Evolutionary conservation across 805 yeast genomes (phyloP).

Genomic region (Kazachstania psychrophila): DNA sequence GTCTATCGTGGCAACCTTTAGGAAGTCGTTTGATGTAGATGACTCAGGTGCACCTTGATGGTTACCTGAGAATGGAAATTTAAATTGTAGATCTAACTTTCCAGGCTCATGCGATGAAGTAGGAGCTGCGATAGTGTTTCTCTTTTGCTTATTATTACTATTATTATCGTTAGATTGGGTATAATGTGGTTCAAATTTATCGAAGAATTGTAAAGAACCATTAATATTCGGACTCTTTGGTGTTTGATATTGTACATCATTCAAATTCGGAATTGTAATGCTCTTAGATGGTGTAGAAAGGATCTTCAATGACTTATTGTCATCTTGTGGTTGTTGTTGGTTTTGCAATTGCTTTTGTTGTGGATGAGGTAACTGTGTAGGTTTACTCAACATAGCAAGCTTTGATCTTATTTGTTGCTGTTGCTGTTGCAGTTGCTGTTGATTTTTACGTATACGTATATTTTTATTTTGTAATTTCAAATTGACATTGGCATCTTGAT

Average conservation of each 20-base stretch:
- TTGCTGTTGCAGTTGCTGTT: neutral
- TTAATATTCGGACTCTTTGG: constrained; percentile 9
- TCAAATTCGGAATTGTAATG: constrained; percentile 23
- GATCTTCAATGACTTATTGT: constrained; percentile 15
- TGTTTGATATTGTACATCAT: constrained; percentile 7
- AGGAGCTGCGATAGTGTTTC: neutral
- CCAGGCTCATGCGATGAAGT: constrained; percentile 2
- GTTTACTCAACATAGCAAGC: no score
- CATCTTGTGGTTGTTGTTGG: neutral
- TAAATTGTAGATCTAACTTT: constrained; percentile 16
- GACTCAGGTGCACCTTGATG: neutral
- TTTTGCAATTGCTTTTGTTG: neutral
- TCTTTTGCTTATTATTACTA: neutral
- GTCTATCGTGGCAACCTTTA: constrained; percentile 10
- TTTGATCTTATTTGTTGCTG: neutral
- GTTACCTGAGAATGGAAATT: constrained; percentile 15
- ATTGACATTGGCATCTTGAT: constrained; percentile 27
- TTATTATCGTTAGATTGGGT: neutral
- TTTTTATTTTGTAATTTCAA: constrained; percentile 25
- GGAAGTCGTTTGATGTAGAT: constrained; percentile 8
- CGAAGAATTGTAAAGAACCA: constrained; percentile 21
- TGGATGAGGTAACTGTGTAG: no score
- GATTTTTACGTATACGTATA: constrained; percentile 5
- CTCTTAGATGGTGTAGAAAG: constrained; percentile 23
- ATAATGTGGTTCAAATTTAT: constrained; percentile 12